Conservation (phyloP, 2,329 filamentous ascomycete genomes). For the Ceratocystis albifundus region DNA sequence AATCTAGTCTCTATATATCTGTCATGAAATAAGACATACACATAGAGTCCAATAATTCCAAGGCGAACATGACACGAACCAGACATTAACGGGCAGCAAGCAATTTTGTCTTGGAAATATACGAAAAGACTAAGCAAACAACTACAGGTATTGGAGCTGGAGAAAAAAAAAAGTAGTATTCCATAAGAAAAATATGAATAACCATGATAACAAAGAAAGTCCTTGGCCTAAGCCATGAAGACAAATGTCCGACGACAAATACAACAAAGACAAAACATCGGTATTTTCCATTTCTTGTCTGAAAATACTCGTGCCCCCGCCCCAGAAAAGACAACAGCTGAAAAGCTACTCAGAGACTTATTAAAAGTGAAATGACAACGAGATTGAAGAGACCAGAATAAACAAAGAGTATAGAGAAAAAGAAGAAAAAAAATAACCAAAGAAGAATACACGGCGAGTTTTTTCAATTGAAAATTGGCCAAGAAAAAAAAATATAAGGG, state of each 20-base stretch:
- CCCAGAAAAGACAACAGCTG: neutral
- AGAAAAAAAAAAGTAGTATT: neutral
- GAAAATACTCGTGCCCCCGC: neutral
- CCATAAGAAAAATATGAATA: conserved; percentile 6
- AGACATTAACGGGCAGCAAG: neutral
- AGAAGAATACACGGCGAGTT: neutral
- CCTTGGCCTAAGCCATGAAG: no score
- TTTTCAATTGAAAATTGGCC: neutral
- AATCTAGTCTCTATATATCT: neutral
- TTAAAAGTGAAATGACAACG: conserved; percentile 7
- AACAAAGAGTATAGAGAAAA: neutral
- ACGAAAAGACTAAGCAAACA: neutral
- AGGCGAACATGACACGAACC: neutral
- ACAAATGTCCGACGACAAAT: no score
- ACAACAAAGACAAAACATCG: neutral
- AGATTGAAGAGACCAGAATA: conserved; percentile 3
- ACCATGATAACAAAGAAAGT: neutral
- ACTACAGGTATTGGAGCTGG: neutral
- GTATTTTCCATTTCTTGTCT: neutral
- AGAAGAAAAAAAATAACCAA: neutral
- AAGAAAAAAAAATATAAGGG: neutral
- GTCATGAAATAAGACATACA: neutral
- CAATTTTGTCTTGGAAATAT: neutral
- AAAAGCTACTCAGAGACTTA: neutral
- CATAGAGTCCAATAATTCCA: neutral